These are phyloP conservation scores for Trichosporon sp. DNA, from an alignment of 1,284 basidiomycete genomes.

Conservation along the genomic window DNA sequence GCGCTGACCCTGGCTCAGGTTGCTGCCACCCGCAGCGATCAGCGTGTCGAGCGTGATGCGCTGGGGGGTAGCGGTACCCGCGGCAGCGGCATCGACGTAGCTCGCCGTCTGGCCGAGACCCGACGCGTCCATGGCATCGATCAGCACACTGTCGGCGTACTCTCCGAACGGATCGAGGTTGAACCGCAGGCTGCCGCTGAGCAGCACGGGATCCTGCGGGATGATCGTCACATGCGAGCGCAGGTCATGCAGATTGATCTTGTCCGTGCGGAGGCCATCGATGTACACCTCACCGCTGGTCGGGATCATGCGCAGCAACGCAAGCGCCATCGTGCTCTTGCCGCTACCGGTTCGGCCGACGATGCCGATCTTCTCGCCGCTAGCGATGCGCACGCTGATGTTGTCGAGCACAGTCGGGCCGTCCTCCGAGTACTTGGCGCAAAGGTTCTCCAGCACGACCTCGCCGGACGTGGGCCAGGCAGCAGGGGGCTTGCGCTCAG, in stretches of 20 bases:
- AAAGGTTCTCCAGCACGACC: slow-evolving; percentile 57
- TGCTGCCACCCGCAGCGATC: slow-evolving; percentile 54
- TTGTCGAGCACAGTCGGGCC: slow-evolving; percentile 57
- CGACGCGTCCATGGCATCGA: slow-evolving; percentile 53
- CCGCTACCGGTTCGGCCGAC: slow-evolving; percentile 69
- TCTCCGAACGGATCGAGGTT: slow-evolving; percentile 72
- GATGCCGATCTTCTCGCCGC: slow-evolving; percentile 62
- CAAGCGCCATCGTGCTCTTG: slow-evolving; percentile 56
- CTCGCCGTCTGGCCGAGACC: slow-evolving; percentile 43
- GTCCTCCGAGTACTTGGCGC: slow-evolving; percentile 47
- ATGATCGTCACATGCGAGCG: slow-evolving; percentile 58
- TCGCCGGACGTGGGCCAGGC: slow-evolving; percentile 72
- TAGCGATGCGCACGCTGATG: slow-evolving; percentile 57
- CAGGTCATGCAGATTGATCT: slow-evolving; percentile 61
- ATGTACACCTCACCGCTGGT: slow-evolving; percentile 56
- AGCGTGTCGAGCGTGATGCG: slow-evolving; percentile 47
- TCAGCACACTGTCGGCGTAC: slow-evolving; percentile 62
- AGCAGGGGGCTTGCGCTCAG: slow-evolving; percentile 61
- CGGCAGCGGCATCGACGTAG: slow-evolving; percentile 19
- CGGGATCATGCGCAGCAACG: slow-evolving; percentile 54
- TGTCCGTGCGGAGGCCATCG: slow-evolving; percentile 46
- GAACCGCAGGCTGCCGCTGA: slow-evolving; percentile 70
- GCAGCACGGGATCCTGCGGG: slow-evolving; percentile 60
- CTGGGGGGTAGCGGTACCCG: slow-evolving; percentile 36
- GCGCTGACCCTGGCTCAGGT: slow-evolving; percentile 66